A percentile compares a stretch with the other conserved stretches of the same genome.
Conservation (phyloP, 257 asterid species). For the Solanum dulcamara region DNA sequence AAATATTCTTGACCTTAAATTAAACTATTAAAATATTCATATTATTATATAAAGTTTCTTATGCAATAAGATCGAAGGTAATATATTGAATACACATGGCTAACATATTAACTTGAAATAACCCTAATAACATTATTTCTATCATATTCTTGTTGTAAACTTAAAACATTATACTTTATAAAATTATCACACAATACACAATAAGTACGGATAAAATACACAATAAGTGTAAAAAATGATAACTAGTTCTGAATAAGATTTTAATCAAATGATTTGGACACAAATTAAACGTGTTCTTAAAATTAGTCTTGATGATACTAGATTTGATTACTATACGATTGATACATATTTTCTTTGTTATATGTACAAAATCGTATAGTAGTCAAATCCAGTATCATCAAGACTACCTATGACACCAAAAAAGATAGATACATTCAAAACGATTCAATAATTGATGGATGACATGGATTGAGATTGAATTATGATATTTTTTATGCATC, state of each 20-base stretch:
- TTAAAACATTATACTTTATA: no score
- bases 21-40: no score
- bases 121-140: neutral
- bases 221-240: no score
- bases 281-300: neutral
- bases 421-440: neutral
- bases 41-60: no score
- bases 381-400: no score
- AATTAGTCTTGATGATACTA: neutral
- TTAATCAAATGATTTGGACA: neutral
- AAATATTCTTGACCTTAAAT: neutral
- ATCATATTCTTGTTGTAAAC: neutral
- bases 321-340: neutral
- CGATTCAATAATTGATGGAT: neutral
- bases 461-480: neutral
- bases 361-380: no score
- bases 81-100: neutral
- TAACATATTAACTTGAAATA: neutral
- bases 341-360: no score
- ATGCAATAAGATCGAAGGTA: neutral
- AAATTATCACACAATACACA: neutral
- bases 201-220: neutral
- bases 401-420: neutral
- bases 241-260: no score
- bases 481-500: neutral